phyloP scores from a whole-genome alignment of 192 early-diverging fungal genomes.

The Coemansia biformis region DNA sequence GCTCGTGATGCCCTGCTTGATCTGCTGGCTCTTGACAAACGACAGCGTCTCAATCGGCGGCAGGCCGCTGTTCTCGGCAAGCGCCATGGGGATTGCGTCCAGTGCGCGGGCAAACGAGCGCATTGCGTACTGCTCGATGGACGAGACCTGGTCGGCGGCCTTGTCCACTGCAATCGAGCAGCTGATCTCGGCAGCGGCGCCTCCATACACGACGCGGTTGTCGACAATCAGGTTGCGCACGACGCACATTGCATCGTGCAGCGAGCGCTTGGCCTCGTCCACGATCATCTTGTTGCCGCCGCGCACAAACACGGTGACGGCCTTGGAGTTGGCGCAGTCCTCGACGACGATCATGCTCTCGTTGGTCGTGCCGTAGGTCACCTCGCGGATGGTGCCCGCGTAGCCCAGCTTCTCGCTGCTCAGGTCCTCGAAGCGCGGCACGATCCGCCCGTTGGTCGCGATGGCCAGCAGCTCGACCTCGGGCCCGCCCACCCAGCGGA shows the following conservation, averaged over 20 bases:
- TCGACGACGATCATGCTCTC: slow-evolving; percentile 99
- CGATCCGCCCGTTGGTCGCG: slow-evolving; percentile 99
- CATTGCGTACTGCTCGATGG: slow-evolving; percentile 99
- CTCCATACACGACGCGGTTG: slow-evolving; percentile 99
- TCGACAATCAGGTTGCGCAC: slow-evolving; percentile 95
- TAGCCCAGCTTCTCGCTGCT: slow-evolving; percentile 79
- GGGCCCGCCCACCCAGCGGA: slow-evolving; percentile 99
- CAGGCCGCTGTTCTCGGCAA: slow-evolving; percentile 97
- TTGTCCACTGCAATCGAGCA: slow-evolving; percentile 89
- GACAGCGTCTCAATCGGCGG: slow-evolving; percentile 95
- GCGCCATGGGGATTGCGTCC: slow-evolving; percentile 86
- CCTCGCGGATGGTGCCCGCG: slow-evolving; percentile 91
- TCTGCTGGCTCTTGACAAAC: slow-evolving; percentile 91
- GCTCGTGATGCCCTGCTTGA: slow-evolving; percentile 74
- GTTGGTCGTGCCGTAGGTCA: slow-evolving; percentile 51
- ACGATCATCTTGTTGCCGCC: slow-evolving; percentile 99
- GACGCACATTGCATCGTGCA: slow-evolving; percentile 98
- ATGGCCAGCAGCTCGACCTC: slow-evolving; percentile 99
- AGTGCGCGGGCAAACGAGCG: slow-evolving; percentile 95
- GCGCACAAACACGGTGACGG: slow-evolving; percentile 94
- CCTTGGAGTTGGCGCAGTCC: slow-evolving; percentile 97
- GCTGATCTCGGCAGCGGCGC: slow-evolving; percentile 96
- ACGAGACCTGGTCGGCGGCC: slow-evolving; percentile 82
- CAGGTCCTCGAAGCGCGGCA: slow-evolving; percentile 98
- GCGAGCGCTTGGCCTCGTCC: slow-evolving; percentile 95